These are phyloP conservation scores for Trametes pubescens DNA, from an alignment of 1,284 basidiomycete species.

Conservation along the genomic window DNA sequence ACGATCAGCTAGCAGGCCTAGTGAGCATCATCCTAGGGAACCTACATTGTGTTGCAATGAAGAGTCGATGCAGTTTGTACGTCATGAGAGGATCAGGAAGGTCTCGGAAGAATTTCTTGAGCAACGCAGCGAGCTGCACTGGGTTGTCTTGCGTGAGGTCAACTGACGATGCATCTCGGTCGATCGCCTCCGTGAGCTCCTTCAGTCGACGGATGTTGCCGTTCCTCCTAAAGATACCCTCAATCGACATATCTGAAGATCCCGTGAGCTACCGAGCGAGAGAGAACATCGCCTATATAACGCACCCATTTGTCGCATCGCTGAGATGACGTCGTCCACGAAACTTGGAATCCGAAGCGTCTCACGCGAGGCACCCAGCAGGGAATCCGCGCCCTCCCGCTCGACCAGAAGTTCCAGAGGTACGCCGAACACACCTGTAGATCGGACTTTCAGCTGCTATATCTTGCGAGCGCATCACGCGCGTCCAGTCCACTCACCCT, in stretches of 20 bases:
- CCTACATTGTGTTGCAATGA: conserved; percentile 90
- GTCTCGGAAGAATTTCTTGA: conserved; percentile 98
- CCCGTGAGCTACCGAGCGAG: conserved; percentile 1
- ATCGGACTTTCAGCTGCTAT: conserved; percentile 11
- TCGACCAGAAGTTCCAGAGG: conserved; percentile 96
- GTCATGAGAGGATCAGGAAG: conserved; percentile 97
- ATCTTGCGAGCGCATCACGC: conserved; percentile 7
- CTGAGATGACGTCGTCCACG: conserved; percentile 96
- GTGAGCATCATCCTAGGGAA: conserved; percentile 29
- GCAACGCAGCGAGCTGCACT: conserved; percentile 94
- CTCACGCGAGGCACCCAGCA: conserved; percentile 88
- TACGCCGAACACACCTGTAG: conserved; percentile 85
- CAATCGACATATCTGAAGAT: conserved; percentile 91
- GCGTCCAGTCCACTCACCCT: conserved; percentile 62
- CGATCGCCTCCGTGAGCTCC: conserved; percentile 91
- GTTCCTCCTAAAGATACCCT: conserved; percentile 99
- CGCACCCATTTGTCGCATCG: conserved; percentile 99
- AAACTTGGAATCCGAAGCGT: conserved; percentile 94
- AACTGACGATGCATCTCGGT: conserved; percentile 90
- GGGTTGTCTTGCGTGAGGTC: conserved; percentile 96
- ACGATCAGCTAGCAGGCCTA: conserved; percentile 19
- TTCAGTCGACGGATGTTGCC: conserved; percentile 96
- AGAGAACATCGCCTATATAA: conserved; percentile 27
- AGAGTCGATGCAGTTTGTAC: conserved; percentile 90
- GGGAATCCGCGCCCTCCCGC: conserved; percentile 92